phyloP scores from a whole-genome alignment of 2,329 filamentous ascomycete species.

The Fusarium sp. region DNA sequence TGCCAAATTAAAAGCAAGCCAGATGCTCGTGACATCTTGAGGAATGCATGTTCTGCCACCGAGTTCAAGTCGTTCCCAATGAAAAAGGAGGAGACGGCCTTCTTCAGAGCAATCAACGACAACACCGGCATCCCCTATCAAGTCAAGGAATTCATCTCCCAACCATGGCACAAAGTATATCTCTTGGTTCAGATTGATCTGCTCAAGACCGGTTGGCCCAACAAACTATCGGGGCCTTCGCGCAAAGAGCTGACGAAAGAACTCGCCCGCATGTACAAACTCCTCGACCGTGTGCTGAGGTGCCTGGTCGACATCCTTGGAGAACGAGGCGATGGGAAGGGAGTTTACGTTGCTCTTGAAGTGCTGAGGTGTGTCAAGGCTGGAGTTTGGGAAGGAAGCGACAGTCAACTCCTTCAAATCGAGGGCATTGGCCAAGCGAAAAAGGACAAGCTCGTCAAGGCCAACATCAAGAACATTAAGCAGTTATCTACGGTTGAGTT shows the following conservation, averaged over 20 bases:
- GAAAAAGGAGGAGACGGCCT: slow-evolving; percentile 46
- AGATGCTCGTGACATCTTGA: slow-evolving; percentile 48
- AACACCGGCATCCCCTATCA: slow-evolving; percentile 51
- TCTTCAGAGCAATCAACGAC: slow-evolving; percentile 53
- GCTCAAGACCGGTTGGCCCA: slow-evolving; percentile 68
- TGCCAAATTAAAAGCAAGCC: slow-evolving; percentile 40
- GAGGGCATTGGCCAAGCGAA: slow-evolving; percentile 78
- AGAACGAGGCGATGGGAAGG: slow-evolving; percentile 66
- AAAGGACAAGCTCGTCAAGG: slow-evolving; percentile 76
- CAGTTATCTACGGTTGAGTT: slow-evolving; percentile 74
- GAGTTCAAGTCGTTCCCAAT: slow-evolving; percentile 52
- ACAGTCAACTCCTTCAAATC: slow-evolving; percentile 84
- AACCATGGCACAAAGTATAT: slow-evolving; percentile 77
- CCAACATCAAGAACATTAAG: slow-evolving; percentile 76
- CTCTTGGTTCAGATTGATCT: slow-evolving; percentile 79
- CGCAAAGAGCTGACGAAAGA: slow-evolving; percentile 49
- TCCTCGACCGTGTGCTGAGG: slow-evolving; percentile 49
- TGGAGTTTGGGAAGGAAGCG: slow-evolving; percentile 81
- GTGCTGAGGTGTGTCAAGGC: slow-evolving; percentile 81
- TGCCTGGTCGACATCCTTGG: slow-evolving; percentile 53
- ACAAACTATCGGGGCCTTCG: slow-evolving; percentile 51
- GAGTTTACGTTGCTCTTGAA: slow-evolving; percentile 76
- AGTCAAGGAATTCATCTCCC: slow-evolving; percentile 56
- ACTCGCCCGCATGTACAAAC: slow-evolving; percentile 44
- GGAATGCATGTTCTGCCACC: slow-evolving; percentile 50